A percentile compares a stretch with the other conserved stretches of the same genome.
phyloP scores from a whole-genome alignment of 202 grass and related monocot genomes.

The Cymbopogon flexuosus region DNA sequence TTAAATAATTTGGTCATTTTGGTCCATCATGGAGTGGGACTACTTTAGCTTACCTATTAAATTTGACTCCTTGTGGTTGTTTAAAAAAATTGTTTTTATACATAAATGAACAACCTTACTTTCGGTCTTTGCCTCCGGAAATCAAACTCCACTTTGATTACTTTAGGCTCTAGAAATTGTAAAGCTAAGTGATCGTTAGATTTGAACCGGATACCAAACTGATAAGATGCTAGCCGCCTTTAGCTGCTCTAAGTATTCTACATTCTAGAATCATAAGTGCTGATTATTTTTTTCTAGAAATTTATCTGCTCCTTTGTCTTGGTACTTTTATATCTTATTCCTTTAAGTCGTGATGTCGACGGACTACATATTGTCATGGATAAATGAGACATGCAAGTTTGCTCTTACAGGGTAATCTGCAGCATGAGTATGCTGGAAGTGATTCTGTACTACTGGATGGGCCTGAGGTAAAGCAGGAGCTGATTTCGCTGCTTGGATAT shows the following conservation, averaged over 20 bases:
- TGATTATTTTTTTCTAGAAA: neutral
- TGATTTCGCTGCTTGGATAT: slow-evolving; percentile 59
- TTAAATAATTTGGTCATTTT: neutral
- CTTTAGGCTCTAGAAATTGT: neutral
- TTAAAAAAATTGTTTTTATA: neutral
- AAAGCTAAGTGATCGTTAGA: slow-evolving; percentile 10
- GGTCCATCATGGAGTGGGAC: neutral
- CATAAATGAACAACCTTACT: neutral
- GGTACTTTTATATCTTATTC: neutral
- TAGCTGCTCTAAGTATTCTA: slow-evolving; percentile 18
- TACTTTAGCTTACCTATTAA: slow-evolving; percentile 1
- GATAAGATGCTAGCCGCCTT: slow-evolving; percentile 19
- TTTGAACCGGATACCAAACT: slow-evolving; percentile 29
- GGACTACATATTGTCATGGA: slow-evolving; percentile 4
- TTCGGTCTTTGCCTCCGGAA: neutral
- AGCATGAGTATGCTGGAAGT: slow-evolving; percentile 74
- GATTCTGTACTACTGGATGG: slow-evolving; percentile 58
- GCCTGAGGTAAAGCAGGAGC: slow-evolving; percentile 39
- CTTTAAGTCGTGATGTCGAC: neutral
- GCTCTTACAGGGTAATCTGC: slow-evolving; percentile 69
- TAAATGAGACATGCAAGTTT: slow-evolving; percentile 16
- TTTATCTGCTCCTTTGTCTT: neutral
- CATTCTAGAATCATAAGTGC: neutral
- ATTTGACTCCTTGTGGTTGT: neutral
- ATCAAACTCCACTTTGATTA: slow-evolving; percentile 8